Conservation (phyloP, 2,329 filamentous ascomycete species). For the Ophiostoma quercus region DNA sequence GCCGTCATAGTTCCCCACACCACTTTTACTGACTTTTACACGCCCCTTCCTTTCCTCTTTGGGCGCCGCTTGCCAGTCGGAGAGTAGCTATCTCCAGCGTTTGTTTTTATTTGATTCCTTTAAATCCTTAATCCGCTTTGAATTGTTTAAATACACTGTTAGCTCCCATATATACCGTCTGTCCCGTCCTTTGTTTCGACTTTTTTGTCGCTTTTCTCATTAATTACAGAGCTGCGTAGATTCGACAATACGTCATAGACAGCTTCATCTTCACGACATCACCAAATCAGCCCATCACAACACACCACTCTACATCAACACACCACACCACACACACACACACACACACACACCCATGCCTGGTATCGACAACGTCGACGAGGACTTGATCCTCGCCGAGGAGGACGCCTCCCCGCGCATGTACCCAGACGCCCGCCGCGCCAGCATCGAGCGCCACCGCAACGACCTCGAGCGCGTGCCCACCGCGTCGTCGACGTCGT, state of each 20-base stretch:
- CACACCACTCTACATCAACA: too few species aligned
- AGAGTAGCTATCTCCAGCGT: not conserved
- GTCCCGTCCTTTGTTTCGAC: not conserved
- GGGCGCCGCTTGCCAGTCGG: not conserved
- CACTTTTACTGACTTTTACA: constrained; percentile 6
- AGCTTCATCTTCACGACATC: not conserved
- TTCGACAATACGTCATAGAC: not conserved
- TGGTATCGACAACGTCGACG: constrained; percentile 52
- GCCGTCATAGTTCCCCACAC: not conserved
- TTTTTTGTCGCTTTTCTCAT: too few species aligned
- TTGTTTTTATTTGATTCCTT: not conserved
- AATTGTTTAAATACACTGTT: not conserved
- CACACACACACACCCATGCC: constrained; percentile 38
- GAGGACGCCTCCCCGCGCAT: constrained; percentile 44
- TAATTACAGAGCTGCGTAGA: not conserved
- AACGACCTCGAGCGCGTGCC: constrained; percentile 56
- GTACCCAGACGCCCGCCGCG: constrained; percentile 28
- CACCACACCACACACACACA: not conserved
- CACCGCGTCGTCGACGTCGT: constrained; percentile 48
- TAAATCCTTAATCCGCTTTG: too few species aligned
- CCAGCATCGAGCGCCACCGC: constrained; percentile 35
- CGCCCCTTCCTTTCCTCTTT: not conserved
- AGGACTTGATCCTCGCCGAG: constrained; percentile 51
- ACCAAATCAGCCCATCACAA: not conserved
- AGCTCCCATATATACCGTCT: not conserved